Evolutionary conservation across 805 yeast genomes (phyloP).

Genomic region (Saturnispora silvae): DNA sequence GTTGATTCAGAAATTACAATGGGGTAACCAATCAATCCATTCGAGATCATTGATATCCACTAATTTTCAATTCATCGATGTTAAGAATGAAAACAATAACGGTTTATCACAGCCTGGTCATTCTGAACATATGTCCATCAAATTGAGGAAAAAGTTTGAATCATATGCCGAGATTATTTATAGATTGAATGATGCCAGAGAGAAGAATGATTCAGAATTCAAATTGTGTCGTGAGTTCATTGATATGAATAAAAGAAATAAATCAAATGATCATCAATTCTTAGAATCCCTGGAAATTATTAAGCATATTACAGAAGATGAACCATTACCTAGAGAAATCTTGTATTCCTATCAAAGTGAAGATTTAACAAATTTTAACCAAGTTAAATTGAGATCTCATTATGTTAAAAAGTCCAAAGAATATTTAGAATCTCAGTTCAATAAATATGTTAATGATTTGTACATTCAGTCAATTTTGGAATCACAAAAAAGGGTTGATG

Average conservation of each 20-base stretch:
- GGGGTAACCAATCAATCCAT: conserved; percentile 18
- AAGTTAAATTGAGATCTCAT: conserved; percentile 29
- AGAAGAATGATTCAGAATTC: conserved; percentile 34
- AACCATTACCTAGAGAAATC: conserved; percentile 25
- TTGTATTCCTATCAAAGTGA: conserved; percentile 19
- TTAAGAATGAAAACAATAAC: conserved; percentile 8
- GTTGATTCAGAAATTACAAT: conserved; percentile 18
- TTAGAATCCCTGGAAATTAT: conserved; percentile 67
- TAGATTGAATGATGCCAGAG: conserved; percentile 60
- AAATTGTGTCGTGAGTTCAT: conserved; percentile 52
- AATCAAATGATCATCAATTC: conserved; percentile 63
- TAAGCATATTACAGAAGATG: conserved; percentile 32
- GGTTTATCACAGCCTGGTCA: background rate
- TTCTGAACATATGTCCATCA: conserved; percentile 30
- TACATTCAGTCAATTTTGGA: conserved; percentile 21
- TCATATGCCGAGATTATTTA: conserved; percentile 63
- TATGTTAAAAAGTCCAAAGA: conserved; percentile 45
- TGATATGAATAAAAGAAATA: conserved; percentile 44
- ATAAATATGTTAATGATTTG: conserved; percentile 58
- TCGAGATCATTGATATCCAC: conserved; percentile 22
- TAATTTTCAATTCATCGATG: conserved; percentile 23
- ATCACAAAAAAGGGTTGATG: conserved; percentile 3
- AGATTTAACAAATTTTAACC: conserved; percentile 23
- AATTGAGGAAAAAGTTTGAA: conserved; percentile 47
- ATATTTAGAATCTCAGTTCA: conserved; percentile 69